A percentile compares a stretch with the other conserved stretches of the same genome.
Evolutionary conservation across 2,329 filamentous ascomycete species (phyloP).

Genomic region (Lecanicillium sp.): DNA sequence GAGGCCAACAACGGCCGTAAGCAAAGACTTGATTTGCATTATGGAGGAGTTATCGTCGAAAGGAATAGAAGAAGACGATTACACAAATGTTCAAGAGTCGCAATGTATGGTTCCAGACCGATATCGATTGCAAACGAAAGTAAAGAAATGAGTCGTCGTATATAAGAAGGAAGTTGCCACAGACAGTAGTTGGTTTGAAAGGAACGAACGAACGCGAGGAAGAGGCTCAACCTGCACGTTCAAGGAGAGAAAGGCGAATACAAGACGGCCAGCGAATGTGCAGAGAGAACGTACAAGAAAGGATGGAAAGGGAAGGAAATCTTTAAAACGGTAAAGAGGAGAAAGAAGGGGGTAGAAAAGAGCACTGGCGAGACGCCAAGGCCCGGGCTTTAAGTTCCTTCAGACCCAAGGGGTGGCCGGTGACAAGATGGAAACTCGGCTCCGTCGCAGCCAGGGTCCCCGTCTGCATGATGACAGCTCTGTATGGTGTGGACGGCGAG

Average conservation of each 20-base stretch:
- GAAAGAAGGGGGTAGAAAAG: constrained; percentile 1
- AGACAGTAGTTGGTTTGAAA: constrained; percentile 31
- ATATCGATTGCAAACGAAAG: constrained; percentile 25
- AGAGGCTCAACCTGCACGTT: constrained; percentile 20
- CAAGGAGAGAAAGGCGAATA: constrained; percentile 23
- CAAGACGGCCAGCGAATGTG: constrained; percentile 23
- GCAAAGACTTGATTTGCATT: constrained; percentile 45
- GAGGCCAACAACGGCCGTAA: constrained; percentile 42
- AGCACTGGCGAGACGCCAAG: constrained; percentile 5
- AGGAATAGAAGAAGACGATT: constrained; percentile 15
- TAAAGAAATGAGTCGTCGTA: constrained; percentile 19
- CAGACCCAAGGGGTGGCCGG: neutral
- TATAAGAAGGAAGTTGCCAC: constrained; percentile 27
- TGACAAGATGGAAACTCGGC: constrained; percentile 8
- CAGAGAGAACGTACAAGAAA: constrained; percentile 12
- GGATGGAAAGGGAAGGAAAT: constrained; percentile 5
- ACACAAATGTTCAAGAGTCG: constrained; percentile 17
- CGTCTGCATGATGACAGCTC: too few relatives aligned
- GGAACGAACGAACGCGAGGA: constrained; percentile 39
- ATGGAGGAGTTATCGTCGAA: constrained; percentile 22
- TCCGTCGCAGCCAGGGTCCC: constrained; percentile 1
- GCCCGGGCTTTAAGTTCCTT: constrained; percentile 6
- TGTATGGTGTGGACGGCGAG: too few relatives aligned
- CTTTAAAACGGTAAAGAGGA: constrained; percentile 8
- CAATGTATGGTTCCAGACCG: constrained; percentile 42